phyloP scores from a whole-genome alignment of 73 alveolate species.

The Paramecium pentaurelia region DNA sequence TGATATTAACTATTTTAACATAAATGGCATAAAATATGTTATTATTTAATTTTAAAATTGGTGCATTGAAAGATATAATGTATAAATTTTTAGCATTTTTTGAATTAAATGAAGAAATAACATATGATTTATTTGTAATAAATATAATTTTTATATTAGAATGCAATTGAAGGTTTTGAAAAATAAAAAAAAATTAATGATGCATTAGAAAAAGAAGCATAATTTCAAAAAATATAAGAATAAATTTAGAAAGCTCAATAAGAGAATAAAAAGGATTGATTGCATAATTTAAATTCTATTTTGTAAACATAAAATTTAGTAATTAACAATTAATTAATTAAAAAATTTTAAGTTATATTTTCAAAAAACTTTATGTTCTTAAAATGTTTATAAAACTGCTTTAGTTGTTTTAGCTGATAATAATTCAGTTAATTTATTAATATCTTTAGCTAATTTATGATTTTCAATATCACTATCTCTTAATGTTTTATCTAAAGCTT shows the following conservation, averaged over 20 bases:
- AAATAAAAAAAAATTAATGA: not conserved
- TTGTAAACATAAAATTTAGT: not conserved
- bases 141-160: not conserved
- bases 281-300: not conserved
- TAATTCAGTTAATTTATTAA: not conserved
- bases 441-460: not conserved
- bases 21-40: not conserved
- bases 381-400: not conserved
- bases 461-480: not conserved
- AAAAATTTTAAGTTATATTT: not conserved
- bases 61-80: conserved; percentile 15
- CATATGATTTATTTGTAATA: not conserved
- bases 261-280: not conserved
- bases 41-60: conserved; percentile 22
- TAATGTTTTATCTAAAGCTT: not conserved
- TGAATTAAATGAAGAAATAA: conserved; percentile 37
- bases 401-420: not conserved
- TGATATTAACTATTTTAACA: not conserved
- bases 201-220: not conserved
- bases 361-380: not conserved
- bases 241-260: not conserved
- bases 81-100: not conserved
- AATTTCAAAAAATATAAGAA: not conserved
- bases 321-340: not conserved
- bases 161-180: conserved; percentile 47